Evolutionary conservation across 768 basidiomycete species (phyloP).

Genomic region (Punctularia strigosozonata): DNA sequence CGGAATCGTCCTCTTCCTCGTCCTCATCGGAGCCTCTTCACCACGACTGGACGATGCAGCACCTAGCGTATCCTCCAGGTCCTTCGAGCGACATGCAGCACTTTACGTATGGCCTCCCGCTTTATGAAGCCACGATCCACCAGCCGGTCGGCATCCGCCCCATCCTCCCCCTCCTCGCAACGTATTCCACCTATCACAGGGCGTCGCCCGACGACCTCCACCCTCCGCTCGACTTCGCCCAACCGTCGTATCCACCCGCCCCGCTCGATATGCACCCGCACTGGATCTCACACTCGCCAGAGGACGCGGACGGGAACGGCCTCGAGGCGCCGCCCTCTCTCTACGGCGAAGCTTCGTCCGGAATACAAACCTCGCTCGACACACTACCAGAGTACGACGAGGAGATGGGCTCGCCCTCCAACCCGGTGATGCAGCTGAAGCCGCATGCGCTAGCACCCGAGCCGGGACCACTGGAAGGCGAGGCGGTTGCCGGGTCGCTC

Average conservation of each 20-base stretch:
- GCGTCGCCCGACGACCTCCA: too few relatives aligned
- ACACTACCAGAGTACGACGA: not conserved
- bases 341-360: not conserved
- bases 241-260: not conserved
- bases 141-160: too few relatives aligned
- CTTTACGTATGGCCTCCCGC: too few relatives aligned
- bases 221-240: not conserved
- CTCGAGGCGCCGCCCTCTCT: not conserved
- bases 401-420: not conserved
- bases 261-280: not conserved
- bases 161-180: too few relatives aligned
- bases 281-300: not conserved
- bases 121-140: too few relatives aligned
- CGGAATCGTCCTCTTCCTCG: too few relatives aligned
- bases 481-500: slow-evolving; percentile 43
- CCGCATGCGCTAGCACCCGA: not conserved
- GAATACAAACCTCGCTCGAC: not conserved
- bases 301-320: not conserved
- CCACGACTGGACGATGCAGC: too few relatives aligned
- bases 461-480: slow-evolving; percentile 5
- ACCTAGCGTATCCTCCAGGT: too few relatives aligned
- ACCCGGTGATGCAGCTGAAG: not conserved
- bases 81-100: too few relatives aligned
- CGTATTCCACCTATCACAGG: too few relatives aligned
- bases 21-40: too few relatives aligned